Conservation (phyloP, 1,139 yeast species). For the Hyphopichia wangnamkhiaoensis region DNA sequence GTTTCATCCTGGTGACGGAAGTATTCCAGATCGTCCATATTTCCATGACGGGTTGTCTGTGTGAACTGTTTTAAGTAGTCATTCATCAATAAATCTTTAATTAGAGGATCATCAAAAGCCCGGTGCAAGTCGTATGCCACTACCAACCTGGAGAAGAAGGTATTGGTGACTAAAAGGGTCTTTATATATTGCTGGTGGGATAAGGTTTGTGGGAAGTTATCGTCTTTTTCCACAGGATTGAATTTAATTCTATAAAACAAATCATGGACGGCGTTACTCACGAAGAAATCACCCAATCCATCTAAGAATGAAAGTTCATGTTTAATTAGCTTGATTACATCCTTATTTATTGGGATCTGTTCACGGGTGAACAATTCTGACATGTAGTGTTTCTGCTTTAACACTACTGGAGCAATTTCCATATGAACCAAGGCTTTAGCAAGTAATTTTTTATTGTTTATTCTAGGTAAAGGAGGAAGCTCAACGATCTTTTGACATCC, state of each 20-base stretch:
- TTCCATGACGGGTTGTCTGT: neutral
- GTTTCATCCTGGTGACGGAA: constrained; percentile 18
- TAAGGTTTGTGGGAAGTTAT: neutral
- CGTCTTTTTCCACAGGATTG: no score
- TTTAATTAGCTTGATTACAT: constrained; percentile 26
- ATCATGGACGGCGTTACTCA: constrained; percentile 41
- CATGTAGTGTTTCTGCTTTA: constrained; percentile 31
- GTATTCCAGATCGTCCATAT: neutral
- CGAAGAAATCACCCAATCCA: constrained; percentile 46
- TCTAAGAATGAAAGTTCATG: constrained; percentile 45
- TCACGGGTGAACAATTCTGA: constrained; percentile 20
- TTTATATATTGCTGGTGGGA: constrained; percentile 15
- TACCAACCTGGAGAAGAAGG: constrained; percentile 39
- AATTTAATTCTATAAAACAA: constrained; percentile 23
- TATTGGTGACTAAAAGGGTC: constrained; percentile 42
- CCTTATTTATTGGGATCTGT: constrained; percentile 19
- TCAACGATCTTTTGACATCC: constrained; percentile 21
- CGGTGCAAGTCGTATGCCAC: constrained; percentile 37
- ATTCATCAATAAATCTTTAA: constrained; percentile 15
- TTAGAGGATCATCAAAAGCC: constrained; percentile 35
- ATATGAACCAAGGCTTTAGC: constrained; percentile 44
- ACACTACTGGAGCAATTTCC: constrained; percentile 38
- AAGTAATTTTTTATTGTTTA: constrained; percentile 30
- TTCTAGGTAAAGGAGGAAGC: constrained; percentile 39
- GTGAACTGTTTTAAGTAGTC: neutral